phyloP scores from a whole-genome alignment of 225 moss, liverwort and hornwort genomes.

The Pseudisothecium myosuroides region DNA sequence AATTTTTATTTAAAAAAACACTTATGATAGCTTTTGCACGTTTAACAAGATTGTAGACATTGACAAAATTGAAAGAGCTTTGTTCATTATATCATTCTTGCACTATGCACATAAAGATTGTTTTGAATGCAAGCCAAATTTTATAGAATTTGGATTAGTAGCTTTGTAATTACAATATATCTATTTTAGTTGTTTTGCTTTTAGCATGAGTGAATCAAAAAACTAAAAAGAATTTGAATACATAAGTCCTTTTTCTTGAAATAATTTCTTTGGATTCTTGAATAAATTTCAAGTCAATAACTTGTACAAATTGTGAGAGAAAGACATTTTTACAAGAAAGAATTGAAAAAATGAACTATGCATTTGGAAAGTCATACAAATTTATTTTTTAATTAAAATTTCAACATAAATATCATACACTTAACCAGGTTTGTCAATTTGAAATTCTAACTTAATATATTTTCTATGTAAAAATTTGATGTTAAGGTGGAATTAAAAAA shows the following conservation, averaged over 20 bases:
- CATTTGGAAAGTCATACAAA: neutral
- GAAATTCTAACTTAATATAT: neutral
- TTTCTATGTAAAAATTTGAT: neutral
- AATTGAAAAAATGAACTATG: neutral
- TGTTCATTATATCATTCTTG: neutral
- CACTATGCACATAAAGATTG: neutral
- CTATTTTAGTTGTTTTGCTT: neutral
- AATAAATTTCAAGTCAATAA: neutral
- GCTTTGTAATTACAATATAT: neutral
- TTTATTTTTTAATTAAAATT: neutral
- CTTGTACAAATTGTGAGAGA: neutral
- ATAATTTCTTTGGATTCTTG: neutral
- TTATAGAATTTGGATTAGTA: neutral
- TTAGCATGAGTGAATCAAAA: neutral
- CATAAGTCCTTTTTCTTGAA: neutral
- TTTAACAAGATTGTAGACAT: neutral
- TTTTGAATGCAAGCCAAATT: neutral
- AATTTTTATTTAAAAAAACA: neutral
- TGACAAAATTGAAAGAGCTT: neutral
- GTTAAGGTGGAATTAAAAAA: neutral
- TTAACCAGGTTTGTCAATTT: neutral
- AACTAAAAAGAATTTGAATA: no score
- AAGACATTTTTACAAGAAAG: neutral
- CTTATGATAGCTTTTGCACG: neutral
- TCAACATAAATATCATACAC: neutral